phyloP scores from a whole-genome alignment of 106 monocot genomes.

The Agapanthus africanus region DNA sequence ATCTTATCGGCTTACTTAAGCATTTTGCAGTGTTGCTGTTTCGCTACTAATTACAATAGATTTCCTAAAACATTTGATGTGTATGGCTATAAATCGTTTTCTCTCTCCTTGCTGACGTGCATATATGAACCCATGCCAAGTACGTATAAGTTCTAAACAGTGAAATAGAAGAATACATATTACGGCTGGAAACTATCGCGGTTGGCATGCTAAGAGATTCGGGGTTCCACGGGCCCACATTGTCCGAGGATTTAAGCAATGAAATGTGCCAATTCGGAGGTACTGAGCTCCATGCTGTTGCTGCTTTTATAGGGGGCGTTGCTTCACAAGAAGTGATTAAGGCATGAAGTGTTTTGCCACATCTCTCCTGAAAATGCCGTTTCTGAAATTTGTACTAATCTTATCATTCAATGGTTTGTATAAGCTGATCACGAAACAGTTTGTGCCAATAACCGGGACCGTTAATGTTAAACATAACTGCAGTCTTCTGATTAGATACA shows the following conservation, averaged over 20 bases:
- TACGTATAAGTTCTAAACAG: slow-evolving; percentile 15
- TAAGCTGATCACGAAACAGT: no score
- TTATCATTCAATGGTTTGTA: no score
- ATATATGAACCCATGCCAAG: background rate
- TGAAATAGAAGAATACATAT: slow-evolving; percentile 65
- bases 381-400: background rate
- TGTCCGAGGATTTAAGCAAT: slow-evolving; percentile 67
- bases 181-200: slow-evolving; percentile 60
- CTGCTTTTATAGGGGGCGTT: slow-evolving; percentile 82
- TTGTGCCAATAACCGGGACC: no score
- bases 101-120: no score
- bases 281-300: slow-evolving; percentile 78
- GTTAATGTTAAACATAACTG: no score
- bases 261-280: slow-evolving; percentile 90
- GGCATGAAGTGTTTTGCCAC: slow-evolving; percentile 23
- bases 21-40: no score
- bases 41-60: no score
- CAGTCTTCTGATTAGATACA: no score
- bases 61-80: slow-evolving; percentile 72
- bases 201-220: slow-evolving; percentile 36
- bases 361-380: background rate
- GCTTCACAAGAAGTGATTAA: slow-evolving; percentile 96
- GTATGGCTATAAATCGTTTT: slow-evolving; percentile 26
- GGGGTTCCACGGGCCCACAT: slow-evolving; percentile 36
- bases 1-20: no score